These are phyloP conservation scores for Vickermania spadyakhi DNA, from an alignment of 208 protist genomes.

Conservation along the genomic window DNA sequence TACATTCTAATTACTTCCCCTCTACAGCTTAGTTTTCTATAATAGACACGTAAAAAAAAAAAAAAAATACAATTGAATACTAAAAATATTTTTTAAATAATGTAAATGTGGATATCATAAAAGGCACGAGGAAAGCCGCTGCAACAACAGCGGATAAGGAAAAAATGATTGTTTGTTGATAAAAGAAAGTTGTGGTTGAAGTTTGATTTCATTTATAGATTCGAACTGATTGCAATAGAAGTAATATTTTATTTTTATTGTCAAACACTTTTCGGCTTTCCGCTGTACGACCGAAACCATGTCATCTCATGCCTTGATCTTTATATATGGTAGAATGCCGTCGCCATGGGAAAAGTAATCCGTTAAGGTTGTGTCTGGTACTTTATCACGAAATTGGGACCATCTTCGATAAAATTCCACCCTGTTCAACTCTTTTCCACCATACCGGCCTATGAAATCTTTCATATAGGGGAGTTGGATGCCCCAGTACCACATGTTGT, in stretches of 20 bases:
- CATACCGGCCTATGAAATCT: slow-evolving; percentile 42
- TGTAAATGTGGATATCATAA: slow-evolving; percentile 8
- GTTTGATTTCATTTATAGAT: too few species aligned
- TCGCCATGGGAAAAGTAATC: slow-evolving; percentile 26
- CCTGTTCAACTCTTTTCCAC: slow-evolving; percentile 19
- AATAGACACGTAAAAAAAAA: too few species aligned
- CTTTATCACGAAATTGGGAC: slow-evolving; percentile 19
- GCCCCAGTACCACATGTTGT: slow-evolving; percentile 78
- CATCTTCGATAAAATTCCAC: slow-evolving; percentile 40
- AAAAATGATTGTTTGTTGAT: slow-evolving; percentile 2
- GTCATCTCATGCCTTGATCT: background rate
- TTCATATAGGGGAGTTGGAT: slow-evolving; percentile 54
- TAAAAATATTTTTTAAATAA: slow-evolving; percentile 3
- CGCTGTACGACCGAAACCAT: background rate
- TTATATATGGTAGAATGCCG: slow-evolving; percentile 32
- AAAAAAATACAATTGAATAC: background rate
- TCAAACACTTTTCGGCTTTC: too few species aligned
- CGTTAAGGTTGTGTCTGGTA: slow-evolving; percentile 16
- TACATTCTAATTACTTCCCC: too few species aligned
- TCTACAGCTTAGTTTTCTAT: too few species aligned
- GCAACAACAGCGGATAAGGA: background rate
- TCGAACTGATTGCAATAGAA: too few species aligned
- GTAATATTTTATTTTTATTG: too few species aligned
- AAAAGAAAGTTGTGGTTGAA: too few species aligned
- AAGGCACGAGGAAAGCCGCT: background rate